Conservation (phyloP, 768 basidiomycete genomes). For the Tylopilus subfusipes region DNA sequence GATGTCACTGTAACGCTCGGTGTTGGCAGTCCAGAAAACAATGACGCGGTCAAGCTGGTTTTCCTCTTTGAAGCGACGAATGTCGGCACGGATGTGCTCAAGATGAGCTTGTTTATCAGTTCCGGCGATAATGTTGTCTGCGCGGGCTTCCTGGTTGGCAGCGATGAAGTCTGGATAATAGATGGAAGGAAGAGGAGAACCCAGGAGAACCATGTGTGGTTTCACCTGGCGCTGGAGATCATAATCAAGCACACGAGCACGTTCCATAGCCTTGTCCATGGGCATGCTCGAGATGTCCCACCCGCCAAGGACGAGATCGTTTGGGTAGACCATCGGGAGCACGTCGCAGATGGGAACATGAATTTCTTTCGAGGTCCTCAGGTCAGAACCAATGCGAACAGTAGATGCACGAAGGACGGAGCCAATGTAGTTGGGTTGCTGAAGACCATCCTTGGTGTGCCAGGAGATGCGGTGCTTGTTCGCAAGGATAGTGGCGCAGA, state of each 20-base stretch:
- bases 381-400: slow-evolving; percentile 83
- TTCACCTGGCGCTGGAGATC: slow-evolving; percentile 95
- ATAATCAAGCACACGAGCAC: slow-evolving; percentile 91
- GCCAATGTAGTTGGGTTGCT: slow-evolving; percentile 97
- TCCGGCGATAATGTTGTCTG: slow-evolving; percentile 89
- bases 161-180: slow-evolving; percentile 99
- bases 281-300: slow-evolving; percentile 92
- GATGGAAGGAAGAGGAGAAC: slow-evolving; percentile 86
- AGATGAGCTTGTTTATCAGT: slow-evolving; percentile 86
- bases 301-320: slow-evolving; percentile 94
- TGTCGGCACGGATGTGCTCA: slow-evolving; percentile 88
- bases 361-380: slow-evolving; percentile 79
- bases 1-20: slow-evolving; percentile 95
- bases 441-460: slow-evolving; percentile 89
- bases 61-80: slow-evolving; percentile 84
- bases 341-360: slow-evolving; percentile 90
- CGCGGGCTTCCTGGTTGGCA: slow-evolving; percentile 94
- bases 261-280: slow-evolving; percentile 91
- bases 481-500: slow-evolving; percentile 92
- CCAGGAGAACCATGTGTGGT: slow-evolving; percentile 76
- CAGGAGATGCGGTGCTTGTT: slow-evolving; percentile 93
- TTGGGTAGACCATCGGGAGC: slow-evolving; percentile 96
- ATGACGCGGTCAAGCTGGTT: slow-evolving; percentile 84
- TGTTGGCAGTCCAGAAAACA: slow-evolving; percentile 99
- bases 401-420: slow-evolving; percentile 96